Evolutionary conservation across 257 asterid species (phyloP).

Genomic region (Forsythia viridissima): DNA sequence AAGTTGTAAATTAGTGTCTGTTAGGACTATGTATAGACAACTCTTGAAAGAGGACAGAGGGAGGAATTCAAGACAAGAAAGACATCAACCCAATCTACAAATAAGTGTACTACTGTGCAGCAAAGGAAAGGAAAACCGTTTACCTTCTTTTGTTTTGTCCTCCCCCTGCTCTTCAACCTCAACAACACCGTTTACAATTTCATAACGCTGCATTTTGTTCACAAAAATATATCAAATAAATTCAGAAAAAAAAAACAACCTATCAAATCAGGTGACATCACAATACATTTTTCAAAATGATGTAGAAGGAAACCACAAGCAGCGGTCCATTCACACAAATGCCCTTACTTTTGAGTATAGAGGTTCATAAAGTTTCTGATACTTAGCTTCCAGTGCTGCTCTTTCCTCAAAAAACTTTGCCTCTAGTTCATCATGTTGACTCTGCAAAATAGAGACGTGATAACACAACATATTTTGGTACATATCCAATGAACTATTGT

Average conservation of each 20-base stretch:
- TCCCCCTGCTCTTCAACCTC: constrained; percentile 64
- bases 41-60: not conserved
- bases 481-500: not conserved
- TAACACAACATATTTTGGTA: not conserved
- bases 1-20: constrained; percentile 13
- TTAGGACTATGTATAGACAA: not conserved
- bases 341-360: constrained; percentile 56
- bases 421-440: constrained; percentile 73
- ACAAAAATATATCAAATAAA: not conserved
- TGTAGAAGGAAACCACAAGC: not conserved
- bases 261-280: not conserved
- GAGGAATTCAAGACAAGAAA: not conserved
- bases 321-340: not conserved
- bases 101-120: not conserved
- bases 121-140: not conserved
- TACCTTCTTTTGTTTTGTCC: constrained; percentile 51
- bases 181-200: constrained; percentile 67
- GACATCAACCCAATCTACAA: constrained; percentile 2
- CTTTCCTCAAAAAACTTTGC: constrained; percentile 72
- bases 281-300: not conserved
- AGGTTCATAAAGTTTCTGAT: constrained; percentile 72
- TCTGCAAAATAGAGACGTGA: constrained; percentile 38
- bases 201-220: constrained; percentile 56
- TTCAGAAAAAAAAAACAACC: not conserved
- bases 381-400: constrained; percentile 80